Evolutionary conservation across 306 rosid genomes (phyloP).

Genomic region (Senna tora): DNA sequence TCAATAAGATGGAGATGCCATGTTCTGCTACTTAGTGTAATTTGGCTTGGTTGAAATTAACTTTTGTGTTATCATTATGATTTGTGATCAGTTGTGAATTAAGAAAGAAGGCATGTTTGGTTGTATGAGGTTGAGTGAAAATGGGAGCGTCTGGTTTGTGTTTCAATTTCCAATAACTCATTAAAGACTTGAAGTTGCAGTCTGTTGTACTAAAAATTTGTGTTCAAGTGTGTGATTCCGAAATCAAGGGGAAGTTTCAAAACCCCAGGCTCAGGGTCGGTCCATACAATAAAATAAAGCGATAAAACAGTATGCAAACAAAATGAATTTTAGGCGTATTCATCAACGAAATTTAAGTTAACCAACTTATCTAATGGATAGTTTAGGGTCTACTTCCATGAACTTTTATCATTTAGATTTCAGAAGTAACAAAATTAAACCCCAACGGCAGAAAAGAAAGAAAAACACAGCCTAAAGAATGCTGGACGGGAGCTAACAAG

Average conservation of each 20-base stretch:
- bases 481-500: neutral
- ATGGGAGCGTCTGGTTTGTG: too few relatives aligned
- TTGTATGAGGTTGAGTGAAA: too few relatives aligned
- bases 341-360: too few relatives aligned
- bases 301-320: too few relatives aligned
- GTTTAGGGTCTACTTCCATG: neutral
- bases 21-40: neutral
- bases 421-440: neutral
- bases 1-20: constrained; percentile 45
- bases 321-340: too few relatives aligned
- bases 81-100: neutral
- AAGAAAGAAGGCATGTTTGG: neutral
- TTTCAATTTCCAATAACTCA: neutral
- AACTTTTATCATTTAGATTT: neutral
- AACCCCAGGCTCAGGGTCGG: too few relatives aligned
- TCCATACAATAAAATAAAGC: too few relatives aligned
- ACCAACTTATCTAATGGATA: neutral
- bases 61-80: neutral
- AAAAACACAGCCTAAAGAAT: neutral
- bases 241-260: too few relatives aligned
- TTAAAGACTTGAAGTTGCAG: neutral
- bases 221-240: too few relatives aligned
- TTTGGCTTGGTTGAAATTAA: neutral
- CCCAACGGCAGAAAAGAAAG: neutral
- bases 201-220: too few relatives aligned